A percentile compares a stretch with the other conserved stretches of the same genome.
These are phyloP conservation scores for Apiospora aurea DNA, from an alignment of 2,329 filamentous ascomycete genomes.

Conservation along the genomic window DNA sequence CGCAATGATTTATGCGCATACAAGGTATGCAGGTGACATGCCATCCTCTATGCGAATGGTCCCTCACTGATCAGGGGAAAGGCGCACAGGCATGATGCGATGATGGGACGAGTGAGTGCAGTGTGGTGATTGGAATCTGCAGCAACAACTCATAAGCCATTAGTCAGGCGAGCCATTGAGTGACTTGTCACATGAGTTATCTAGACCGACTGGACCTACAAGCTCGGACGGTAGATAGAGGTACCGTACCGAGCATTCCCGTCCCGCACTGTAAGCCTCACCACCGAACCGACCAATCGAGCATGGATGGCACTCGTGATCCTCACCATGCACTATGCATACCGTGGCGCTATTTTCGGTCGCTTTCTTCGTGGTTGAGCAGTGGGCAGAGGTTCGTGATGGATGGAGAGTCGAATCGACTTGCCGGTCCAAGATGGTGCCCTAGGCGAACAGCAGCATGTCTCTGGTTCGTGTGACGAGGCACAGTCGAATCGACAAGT, in stretches of 20 bases:
- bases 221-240: neutral
- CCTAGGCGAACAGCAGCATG: constrained; percentile 13
- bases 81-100: neutral
- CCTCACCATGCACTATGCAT: neutral
- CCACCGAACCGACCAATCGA: no score
- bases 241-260: neutral
- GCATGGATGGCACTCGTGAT: neutral
- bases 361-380: neutral
- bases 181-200: constrained; percentile 17
- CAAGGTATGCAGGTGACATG: neutral
- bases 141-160: constrained; percentile 10
- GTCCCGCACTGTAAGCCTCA: neutral
- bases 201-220: neutral
- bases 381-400: no score
- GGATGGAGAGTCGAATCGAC: constrained; percentile 15
- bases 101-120: neutral
- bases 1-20: neutral
- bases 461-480: constrained; percentile 2
- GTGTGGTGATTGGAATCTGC: constrained; percentile 12
- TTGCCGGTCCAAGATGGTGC: neutral
- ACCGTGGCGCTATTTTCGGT: constrained; percentile 13
- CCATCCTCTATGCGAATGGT: neutral
- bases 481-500: constrained; percentile 11
- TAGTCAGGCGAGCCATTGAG: neutral
- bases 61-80: neutral